These are phyloP conservation scores for Podospora pseudocomata DNA, from an alignment of 495 filamentous ascomycete genomes.

Conservation along the genomic window DNA sequence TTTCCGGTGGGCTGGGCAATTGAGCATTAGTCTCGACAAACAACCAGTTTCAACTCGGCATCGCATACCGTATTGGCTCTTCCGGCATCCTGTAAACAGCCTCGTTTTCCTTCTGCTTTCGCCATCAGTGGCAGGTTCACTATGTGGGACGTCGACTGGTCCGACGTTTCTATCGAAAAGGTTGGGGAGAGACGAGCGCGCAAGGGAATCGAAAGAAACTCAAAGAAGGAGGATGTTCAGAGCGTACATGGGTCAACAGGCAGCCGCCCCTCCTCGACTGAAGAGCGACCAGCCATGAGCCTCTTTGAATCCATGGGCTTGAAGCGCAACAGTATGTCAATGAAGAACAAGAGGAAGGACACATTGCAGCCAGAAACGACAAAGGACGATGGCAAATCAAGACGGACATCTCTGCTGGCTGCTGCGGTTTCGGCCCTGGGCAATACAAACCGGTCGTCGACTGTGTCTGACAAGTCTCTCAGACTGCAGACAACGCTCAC, in stretches of 20 bases:
- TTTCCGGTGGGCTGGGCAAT: not conserved
- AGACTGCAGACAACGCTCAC: not conserved
- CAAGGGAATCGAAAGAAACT: conserved; percentile 34
- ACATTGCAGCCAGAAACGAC: conserved; percentile 11
- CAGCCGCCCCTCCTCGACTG: conserved; percentile 35
- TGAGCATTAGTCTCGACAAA: not conserved
- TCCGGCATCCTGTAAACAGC: not conserved
- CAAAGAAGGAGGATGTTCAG: conserved; percentile 29
- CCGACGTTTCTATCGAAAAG: conserved; percentile 43
- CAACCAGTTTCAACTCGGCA: not conserved
- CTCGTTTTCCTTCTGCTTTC: not conserved
- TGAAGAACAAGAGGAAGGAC: conserved; percentile 27
- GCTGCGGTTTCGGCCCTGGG: not conserved
- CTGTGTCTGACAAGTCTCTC: conserved; percentile 1
- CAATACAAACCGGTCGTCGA: not conserved
- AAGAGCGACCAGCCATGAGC: conserved; percentile 31
- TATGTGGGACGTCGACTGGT: conserved; percentile 55
- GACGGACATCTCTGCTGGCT: conserved; percentile 11
- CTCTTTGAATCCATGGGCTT: conserved; percentile 32
- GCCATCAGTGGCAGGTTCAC: conserved; percentile 1
- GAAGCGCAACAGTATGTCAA: conserved; percentile 19
- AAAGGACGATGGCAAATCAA: conserved; percentile 2
- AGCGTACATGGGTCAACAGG: conserved; percentile 33
- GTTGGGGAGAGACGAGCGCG: conserved; percentile 43
- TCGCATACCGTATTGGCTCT: not conserved